Evolutionary conservation across 164 flowering plant genomes (phyloP).

Genomic region (Vitis cinerea): DNA sequence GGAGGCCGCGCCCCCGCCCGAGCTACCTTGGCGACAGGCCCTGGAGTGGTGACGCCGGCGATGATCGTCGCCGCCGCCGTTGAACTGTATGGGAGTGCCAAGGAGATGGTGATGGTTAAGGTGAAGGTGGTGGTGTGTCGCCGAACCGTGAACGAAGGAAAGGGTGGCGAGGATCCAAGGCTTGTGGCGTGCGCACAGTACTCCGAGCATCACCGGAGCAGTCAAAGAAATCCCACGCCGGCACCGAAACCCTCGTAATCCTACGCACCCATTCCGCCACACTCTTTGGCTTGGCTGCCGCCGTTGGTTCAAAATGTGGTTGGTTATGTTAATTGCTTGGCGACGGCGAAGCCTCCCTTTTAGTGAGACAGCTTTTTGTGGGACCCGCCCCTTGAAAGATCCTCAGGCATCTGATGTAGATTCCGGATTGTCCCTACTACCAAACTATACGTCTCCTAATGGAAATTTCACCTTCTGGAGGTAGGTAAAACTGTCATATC

Average conservation of each 20-base stretch:
- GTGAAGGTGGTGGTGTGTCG: constrained; percentile 26
- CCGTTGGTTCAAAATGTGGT: neutral
- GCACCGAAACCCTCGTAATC: neutral
- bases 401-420: no score
- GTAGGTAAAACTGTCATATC: no score
- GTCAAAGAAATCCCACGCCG: constrained; percentile 18
- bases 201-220: constrained; percentile 60
- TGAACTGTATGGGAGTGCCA: constrained; percentile 3
- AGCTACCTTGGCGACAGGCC: constrained; percentile 23
- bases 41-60: constrained; percentile 36
- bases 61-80: constrained; percentile 4
- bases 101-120: constrained; percentile 12
- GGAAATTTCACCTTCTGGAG: no score
- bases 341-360: constrained; percentile 11
- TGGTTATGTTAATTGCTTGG: neutral
- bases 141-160: constrained; percentile 26
- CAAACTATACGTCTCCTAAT: no score
- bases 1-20: constrained; percentile 45
- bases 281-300: no score
- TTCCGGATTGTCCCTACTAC: no score
- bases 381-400: no score
- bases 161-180: constrained; percentile 49
- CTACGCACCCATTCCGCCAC: constrained; percentile 15
- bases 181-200: constrained; percentile 66
- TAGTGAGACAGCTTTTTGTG: neutral